These are phyloP conservation scores for Hypoxylon sp. DNA, from an alignment of 2,329 filamentous ascomycete species.

Conservation along the genomic window DNA sequence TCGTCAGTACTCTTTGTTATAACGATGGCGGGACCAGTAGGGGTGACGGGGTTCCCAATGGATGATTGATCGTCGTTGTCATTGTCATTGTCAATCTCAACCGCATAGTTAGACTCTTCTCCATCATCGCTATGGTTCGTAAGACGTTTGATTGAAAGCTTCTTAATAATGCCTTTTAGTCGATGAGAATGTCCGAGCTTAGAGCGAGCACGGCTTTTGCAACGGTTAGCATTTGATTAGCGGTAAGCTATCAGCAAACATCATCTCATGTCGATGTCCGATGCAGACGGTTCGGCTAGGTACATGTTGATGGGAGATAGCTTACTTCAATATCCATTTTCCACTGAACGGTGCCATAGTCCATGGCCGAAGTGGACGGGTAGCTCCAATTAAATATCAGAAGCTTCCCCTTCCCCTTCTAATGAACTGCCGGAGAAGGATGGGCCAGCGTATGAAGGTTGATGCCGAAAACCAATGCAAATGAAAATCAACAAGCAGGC, in stretches of 20 bases:
- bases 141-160: constrained; percentile 24
- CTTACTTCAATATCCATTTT: constrained; percentile 31
- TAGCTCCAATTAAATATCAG: constrained; percentile 13
- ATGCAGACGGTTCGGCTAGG: no score
- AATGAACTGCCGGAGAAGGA: no score
- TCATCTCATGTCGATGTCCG: no score
- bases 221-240: constrained; percentile 7
- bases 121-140: constrained; percentile 9
- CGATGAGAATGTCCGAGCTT: constrained; percentile 17
- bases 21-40: constrained; percentile 9
- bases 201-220: constrained; percentile 28
- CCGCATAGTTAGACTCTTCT: constrained; percentile 6
- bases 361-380: constrained; percentile 4
- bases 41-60: constrained; percentile 13
- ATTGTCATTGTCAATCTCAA: no score
- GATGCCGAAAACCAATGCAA: no score
- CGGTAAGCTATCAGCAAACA: no score
- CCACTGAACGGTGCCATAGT: constrained; percentile 29
- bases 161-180: constrained; percentile 27
- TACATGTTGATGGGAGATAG: background rate
- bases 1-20: constrained; percentile 5
- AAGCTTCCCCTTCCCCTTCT: no score
- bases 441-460: no score
- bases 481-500: constrained; percentile 4
- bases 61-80: constrained; percentile 32